Conservation (phyloP, 257 asterid genomes). For the Cynanchum wilfordii region DNA sequence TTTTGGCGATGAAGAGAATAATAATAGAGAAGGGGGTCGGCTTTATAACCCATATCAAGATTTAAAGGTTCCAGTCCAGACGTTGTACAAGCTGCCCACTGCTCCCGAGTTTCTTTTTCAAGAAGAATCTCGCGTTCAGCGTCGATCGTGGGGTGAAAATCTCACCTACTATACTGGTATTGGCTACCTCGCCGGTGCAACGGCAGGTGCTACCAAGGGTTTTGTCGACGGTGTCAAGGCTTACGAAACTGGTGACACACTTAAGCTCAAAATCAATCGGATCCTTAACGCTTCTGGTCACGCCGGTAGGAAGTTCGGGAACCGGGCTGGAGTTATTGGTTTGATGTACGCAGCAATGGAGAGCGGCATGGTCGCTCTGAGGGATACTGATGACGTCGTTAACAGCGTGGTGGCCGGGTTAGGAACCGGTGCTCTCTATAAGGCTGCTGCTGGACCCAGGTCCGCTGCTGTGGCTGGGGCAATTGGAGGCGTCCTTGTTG, state of each 20-base stretch:
- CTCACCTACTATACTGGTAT: constrained; percentile 82
- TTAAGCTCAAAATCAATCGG: constrained; percentile 66
- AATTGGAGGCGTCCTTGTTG: constrained; percentile 41
- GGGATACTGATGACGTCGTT: constrained; percentile 40
- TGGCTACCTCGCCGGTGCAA: constrained; percentile 70
- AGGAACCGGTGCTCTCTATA: constrained; percentile 47
- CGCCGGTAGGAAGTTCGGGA: constrained; percentile 62
- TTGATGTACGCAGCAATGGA: constrained; percentile 81
- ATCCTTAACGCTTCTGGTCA: constrained; percentile 85
- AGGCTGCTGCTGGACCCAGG: constrained; percentile 47
- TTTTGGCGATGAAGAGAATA: constrained; percentile 31
- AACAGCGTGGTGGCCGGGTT: constrained; percentile 42
- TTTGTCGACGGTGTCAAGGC: constrained; percentile 57
- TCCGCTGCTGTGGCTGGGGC: constrained; percentile 53
- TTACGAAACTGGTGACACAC: constrained; percentile 67
- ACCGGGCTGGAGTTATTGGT: constrained; percentile 76
- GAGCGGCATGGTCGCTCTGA: constrained; percentile 60
- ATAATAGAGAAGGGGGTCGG: constrained; percentile 28
- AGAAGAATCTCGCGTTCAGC: constrained; percentile 70
- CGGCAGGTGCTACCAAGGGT: constrained; percentile 68
- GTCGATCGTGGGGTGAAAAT: constrained; percentile 96
- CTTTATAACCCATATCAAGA: constrained; percentile 93
- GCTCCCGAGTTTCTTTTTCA: constrained; percentile 82
- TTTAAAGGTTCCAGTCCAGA: constrained; percentile 48
- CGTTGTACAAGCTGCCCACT: constrained; percentile 68